Conservation (phyloP, 305 asterid genomes). For the Plantago rigida region DNA sequence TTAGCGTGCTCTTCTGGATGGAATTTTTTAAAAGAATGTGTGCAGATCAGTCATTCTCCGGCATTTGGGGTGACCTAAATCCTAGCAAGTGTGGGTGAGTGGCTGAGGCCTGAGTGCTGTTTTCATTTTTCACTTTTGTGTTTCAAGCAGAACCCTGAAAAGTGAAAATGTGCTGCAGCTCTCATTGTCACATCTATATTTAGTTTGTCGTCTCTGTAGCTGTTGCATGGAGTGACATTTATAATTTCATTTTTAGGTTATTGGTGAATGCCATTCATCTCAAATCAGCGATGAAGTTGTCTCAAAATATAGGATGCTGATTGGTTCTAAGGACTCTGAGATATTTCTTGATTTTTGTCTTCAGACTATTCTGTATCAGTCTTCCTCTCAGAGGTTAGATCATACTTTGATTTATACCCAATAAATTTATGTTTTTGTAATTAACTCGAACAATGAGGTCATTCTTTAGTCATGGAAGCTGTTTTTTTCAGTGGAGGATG, state of each 20-base stretch:
- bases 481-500: constrained; percentile 48
- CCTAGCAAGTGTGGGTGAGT: too few species aligned
- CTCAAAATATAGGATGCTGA: constrained; percentile 43
- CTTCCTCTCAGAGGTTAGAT: constrained; percentile 63
- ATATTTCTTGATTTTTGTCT: constrained; percentile 84
- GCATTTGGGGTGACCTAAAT: not conserved
- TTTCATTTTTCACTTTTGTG: too few species aligned
- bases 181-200: constrained; percentile 1
- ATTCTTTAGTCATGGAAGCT: constrained; percentile 23
- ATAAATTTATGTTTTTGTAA: constrained; percentile 11
- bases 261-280: constrained; percentile 80
- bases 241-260: constrained; percentile 48
- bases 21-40: not conserved
- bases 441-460: constrained; percentile 18
- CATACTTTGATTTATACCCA: constrained; percentile 21
- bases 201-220: constrained; percentile 16
- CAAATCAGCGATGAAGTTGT: constrained; percentile 53
- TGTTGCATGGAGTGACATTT: constrained; percentile 22
- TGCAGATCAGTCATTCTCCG: not conserved
- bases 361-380: constrained; percentile 72
- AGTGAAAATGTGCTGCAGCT: not conserved
- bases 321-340: constrained; percentile 54
- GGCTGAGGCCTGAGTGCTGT: too few species aligned
- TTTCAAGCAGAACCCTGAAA: constrained; percentile 4
- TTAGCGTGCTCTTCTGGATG: too few species aligned